phyloP scores from a whole-genome alignment of 768 basidiomycete genomes.

The Pholiota molesta region DNA sequence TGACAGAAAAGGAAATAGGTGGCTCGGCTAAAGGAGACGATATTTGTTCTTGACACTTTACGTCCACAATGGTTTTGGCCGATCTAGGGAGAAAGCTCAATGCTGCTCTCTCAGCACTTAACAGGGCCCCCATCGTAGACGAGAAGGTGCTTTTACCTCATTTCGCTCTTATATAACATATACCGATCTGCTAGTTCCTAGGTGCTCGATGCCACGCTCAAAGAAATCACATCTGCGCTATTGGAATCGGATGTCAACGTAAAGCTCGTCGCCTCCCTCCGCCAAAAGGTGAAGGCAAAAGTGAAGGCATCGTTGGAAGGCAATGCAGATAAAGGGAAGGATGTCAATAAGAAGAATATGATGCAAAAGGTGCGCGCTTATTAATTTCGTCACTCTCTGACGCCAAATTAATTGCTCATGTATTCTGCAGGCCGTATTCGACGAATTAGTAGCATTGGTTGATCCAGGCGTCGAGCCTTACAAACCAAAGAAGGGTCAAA shows the following conservation, averaged over 20 bases:
- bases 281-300: constrained; percentile 89
- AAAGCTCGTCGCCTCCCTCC: constrained; percentile 85
- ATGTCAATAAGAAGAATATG: constrained; percentile 81
- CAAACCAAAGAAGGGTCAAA: constrained; percentile 93
- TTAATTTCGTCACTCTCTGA: not conserved
- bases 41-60: constrained; percentile 20
- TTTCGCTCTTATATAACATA: not conserved
- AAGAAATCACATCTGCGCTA: constrained; percentile 92
- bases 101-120: constrained; percentile 88
- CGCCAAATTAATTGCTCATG: constrained; percentile 3
- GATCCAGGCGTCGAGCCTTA: constrained; percentile 96
- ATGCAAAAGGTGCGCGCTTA: constrained; percentile 77
- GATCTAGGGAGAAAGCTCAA: constrained; percentile 95
- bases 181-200: constrained; percentile 31
- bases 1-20: not conserved
- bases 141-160: constrained; percentile 69
- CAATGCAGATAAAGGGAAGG: constrained; percentile 66
- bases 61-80: constrained; percentile 82
- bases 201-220: constrained; percentile 93
- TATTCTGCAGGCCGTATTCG: constrained; percentile 80
- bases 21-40: not conserved
- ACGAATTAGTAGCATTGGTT: constrained; percentile 93
- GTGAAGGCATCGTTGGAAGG: constrained; percentile 81
- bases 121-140: constrained; percentile 84
- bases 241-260: constrained; percentile 99